These are phyloP conservation scores for Fusarium tupiense DNA, from an alignment of 2,329 filamentous ascomycete species.

Conservation along the genomic window DNA sequence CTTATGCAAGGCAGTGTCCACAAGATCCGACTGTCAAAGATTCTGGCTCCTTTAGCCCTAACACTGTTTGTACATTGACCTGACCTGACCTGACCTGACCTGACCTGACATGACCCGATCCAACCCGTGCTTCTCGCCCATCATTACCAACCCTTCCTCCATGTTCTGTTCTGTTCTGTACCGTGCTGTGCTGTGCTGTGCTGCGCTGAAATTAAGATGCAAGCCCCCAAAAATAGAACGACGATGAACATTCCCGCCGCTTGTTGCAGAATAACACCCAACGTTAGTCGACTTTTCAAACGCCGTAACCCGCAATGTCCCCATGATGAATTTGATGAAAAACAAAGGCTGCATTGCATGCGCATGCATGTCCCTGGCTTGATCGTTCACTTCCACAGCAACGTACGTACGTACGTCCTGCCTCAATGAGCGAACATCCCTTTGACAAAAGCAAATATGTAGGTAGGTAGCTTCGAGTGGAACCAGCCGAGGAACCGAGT, in stretches of 20 bases:
- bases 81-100: neutral
- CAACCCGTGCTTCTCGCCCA: neutral
- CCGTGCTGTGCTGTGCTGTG: neutral
- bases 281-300: conserved; percentile 36
- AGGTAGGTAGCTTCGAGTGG: neutral
- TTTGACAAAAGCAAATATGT: conserved; percentile 14
- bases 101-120: neutral
- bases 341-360: conserved; percentile 36
- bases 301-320: conserved; percentile 34
- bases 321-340: conserved; percentile 29
- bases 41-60: neutral
- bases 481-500: neutral
- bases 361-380: conserved; percentile 11
- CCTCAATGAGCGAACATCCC: neutral
- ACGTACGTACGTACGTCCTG: neutral
- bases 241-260: conserved; percentile 17
- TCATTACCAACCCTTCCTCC: conserved; percentile 19
- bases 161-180: neutral
- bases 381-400: conserved; percentile 1
- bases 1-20: conserved; percentile 6
- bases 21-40: conserved; percentile 12
- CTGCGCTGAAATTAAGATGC: conserved; percentile 33
- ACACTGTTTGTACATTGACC: conserved; percentile 12
- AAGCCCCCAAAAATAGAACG: conserved; percentile 27
- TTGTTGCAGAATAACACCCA: conserved; percentile 34